Evolutionary conservation across 2,329 filamentous ascomycete species (phyloP), one percentile per base, ranked within the genome.

Genomic region (Aspergillus niger): DNA sequence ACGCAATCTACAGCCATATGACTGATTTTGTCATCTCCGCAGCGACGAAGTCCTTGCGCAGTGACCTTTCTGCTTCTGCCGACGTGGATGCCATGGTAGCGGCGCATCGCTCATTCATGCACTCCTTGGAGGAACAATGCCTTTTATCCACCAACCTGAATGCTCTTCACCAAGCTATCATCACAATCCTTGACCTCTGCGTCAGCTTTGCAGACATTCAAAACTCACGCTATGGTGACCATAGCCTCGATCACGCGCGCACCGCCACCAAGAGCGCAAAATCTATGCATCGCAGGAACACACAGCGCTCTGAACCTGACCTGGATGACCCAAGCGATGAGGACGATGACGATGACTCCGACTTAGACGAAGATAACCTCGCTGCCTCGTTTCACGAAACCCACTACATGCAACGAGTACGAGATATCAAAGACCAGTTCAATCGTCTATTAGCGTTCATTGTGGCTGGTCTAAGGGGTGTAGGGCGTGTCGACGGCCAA

Each of bases 61-160:
- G 75, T 2, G 79, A 82, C 0, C 82, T 97, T 55, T 75, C 77
- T 13, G 77, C 79, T 5, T 86, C 91, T 0, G 81, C 83, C 26
- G 91, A 94, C 66, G 86, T 97, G 8, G 92, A 97, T 71, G 84
- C 84, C 26, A 96, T 97, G 91, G 87, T 92, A 26, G 76, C 77
- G 1, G 82, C 88, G 0, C 92, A 97, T 71, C 77, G 84, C 4
- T 72, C 75, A 0, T 94, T 89, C 68, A 78, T 90, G 48, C 82
- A 81, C 48, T 82, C 82, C 2, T 77, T 95, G 10, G 80, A 88
- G 58, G 84, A 87, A 32, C 87, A 91, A 64, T 86, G 90, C 8
- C 84, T 95, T 24, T 83, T 96, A 0, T 86, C 89, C 0, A 77
- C 81, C 15, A 89, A 88, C 57, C 77, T 97, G 3, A 81, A 82